Conservation (phyloP, 192 early-diverging fungal species). For the Podila horticola region DNA sequence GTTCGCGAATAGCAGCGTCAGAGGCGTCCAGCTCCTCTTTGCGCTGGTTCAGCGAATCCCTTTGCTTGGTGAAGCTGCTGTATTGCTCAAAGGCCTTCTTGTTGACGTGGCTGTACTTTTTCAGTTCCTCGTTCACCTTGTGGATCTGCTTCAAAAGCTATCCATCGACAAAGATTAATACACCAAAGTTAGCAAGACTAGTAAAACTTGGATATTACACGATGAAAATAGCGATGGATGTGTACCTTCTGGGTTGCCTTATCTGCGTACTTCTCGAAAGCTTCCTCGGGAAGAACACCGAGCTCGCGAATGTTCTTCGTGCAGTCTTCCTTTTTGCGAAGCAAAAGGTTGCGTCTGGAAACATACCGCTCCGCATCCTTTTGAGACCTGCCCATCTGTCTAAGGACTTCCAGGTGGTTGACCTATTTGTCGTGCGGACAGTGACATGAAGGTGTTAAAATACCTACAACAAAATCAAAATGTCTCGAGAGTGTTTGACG, state of each 20-base stretch:
- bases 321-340: slow-evolving; percentile 90
- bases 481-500: neutral
- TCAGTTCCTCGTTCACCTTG: slow-evolving; percentile 85
- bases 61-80: slow-evolving; percentile 91
- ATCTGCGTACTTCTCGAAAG: slow-evolving; percentile 76
- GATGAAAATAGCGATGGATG: neutral
- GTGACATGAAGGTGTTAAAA: neutral
- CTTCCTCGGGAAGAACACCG: slow-evolving; percentile 94
- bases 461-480: neutral
- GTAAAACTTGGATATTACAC: neutral
- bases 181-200: neutral
- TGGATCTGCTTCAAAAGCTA: slow-evolving; percentile 74
- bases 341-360: slow-evolving; percentile 72
- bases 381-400: slow-evolving; percentile 63
- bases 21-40: slow-evolving; percentile 92
- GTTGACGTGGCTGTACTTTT: slow-evolving; percentile 95
- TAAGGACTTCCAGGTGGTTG: slow-evolving; percentile 59
- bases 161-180: neutral
- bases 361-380: slow-evolving; percentile 81
- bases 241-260: slow-evolving; percentile 60
- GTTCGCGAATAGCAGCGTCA: slow-evolving; percentile 80
- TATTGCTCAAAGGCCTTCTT: slow-evolving; percentile 99
- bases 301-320: slow-evolving; percentile 90
- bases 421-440: slow-evolving; percentile 24
- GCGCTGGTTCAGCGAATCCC: slow-evolving; percentile 81